phyloP scores from a whole-genome alignment of 257 asterid genomes.

The Solanum ossicruentum region DNA sequence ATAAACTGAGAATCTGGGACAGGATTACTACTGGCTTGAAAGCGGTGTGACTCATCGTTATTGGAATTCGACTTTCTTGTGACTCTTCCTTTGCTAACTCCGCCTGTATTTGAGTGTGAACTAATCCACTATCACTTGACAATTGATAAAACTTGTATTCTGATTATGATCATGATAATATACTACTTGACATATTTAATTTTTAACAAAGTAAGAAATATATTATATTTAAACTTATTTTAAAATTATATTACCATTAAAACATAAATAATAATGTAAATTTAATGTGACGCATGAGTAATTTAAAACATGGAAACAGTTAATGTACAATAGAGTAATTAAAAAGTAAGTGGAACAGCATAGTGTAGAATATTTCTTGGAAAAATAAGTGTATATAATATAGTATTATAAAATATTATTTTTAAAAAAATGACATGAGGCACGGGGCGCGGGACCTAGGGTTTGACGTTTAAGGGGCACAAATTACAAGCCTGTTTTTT shows the following conservation, averaged over 20 bases:
- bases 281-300: too few relatives aligned
- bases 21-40: too few relatives aligned
- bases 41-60: too few relatives aligned
- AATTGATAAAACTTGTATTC: too few relatives aligned
- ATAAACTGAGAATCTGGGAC: too few relatives aligned
- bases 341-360: not conserved
- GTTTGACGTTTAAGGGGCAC: slow-evolving; percentile 25
- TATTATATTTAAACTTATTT: not conserved
- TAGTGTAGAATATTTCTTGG: not conserved
- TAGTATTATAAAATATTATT: not conserved
- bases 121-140: too few relatives aligned
- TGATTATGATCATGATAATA: too few relatives aligned
- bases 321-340: not conserved
- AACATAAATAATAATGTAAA: too few relatives aligned
- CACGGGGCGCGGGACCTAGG: slow-evolving; percentile 91
- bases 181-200: not conserved
- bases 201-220: not conserved
- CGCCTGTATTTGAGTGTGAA: too few relatives aligned
- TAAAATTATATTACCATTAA: not conserved
- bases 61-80: too few relatives aligned
- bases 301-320: too few relatives aligned
- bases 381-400: not conserved
- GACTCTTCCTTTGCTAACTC: too few relatives aligned
- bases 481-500: not conserved
- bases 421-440: slow-evolving; percentile 24